phyloP scores from a whole-genome alignment of 345 rosid genomes.

The Eucalyptus sideroxylon region DNA sequence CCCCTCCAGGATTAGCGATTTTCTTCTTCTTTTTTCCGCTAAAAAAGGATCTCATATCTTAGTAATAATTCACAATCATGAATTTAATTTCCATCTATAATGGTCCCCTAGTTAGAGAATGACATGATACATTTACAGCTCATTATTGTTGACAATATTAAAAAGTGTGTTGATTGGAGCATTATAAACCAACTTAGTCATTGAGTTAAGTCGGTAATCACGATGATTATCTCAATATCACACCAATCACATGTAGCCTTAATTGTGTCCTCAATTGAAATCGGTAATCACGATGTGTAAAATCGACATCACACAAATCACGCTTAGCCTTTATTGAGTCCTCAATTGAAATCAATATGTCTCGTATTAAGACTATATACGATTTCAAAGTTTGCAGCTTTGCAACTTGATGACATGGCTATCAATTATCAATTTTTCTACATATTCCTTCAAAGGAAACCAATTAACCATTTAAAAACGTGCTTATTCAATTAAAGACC shows the following conservation, averaged over 20 bases:
- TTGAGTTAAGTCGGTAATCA: not conserved
- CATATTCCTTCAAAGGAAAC: not conserved
- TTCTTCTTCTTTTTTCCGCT: not conserved
- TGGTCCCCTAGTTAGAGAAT: not conserved
- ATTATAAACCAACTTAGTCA: not conserved
- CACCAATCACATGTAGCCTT: not conserved
- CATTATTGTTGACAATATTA: not conserved
- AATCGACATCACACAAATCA: not conserved
- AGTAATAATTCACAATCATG: not conserved
- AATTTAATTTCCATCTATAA: not conserved
- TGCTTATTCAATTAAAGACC: not conserved
- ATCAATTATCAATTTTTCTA: not conserved
- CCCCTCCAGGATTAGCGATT: not conserved
- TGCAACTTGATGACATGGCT: not conserved
- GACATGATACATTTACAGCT: not conserved
- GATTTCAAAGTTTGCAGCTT: not conserved
- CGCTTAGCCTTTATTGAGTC: too few species aligned
- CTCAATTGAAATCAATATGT: not conserved
- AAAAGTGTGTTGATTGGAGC: not conserved
- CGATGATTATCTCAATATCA: not conserved
- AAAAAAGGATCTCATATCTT: not conserved
- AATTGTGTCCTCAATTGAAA: not conserved
- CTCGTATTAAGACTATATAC: not conserved
- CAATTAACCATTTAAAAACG: not conserved
- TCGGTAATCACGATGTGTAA: not conserved